Evolutionary conservation across 2,329 filamentous ascomycete species (phyloP), one percentile per base, ranked within the genome.

Genomic region (Aspergillus neoniger): DNA sequence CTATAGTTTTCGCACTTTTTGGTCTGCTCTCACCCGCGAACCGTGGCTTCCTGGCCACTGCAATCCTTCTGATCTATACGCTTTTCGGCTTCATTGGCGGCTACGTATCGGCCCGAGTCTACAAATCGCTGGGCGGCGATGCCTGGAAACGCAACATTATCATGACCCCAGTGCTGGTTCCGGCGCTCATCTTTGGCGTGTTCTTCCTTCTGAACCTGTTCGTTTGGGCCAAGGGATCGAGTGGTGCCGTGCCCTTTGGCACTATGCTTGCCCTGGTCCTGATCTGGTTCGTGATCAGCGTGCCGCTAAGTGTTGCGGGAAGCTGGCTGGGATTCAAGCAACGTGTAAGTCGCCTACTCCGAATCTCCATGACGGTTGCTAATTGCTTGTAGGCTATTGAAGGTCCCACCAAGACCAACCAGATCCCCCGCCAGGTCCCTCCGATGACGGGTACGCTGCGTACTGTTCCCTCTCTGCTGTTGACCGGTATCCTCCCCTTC

Each of bases 191-290:
- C 55, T 99, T 99, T 73, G 76, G 82, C 36, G 85, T 85, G 43
- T 99, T 98, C 81, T 98, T 99, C 85, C 83, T 97, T 47, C 86
- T 99, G 60, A 93, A 99, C 76, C 85, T 99, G 48, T 97, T 99
- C 81, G 87, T 99, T 44, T 98, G 95, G 92, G 92, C 91, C 44
- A 92, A 96, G 71, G 83, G 89, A 59, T 96, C 94, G 2, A 96
- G 92, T 23, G 95, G 95, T 23, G 95, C 95, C 8, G 95, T 99
- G 2, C 95, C 95, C 0, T 96, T 99, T 73, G 92, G 90, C 2
- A 99, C 95, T 9, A 99, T 99, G 95, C 83, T 99, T 47, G 90
- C 96, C 58, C 88, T 98, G 60, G 85, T 99, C 50, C 84, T 85
- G 65, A 97, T 99, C 72, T 99, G 95, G 95, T 99, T 99, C 78